These are phyloP conservation scores for Cenchrus purpureus DNA, from an alignment of 176 grass and related monocot genomes.

Conservation along the genomic window DNA sequence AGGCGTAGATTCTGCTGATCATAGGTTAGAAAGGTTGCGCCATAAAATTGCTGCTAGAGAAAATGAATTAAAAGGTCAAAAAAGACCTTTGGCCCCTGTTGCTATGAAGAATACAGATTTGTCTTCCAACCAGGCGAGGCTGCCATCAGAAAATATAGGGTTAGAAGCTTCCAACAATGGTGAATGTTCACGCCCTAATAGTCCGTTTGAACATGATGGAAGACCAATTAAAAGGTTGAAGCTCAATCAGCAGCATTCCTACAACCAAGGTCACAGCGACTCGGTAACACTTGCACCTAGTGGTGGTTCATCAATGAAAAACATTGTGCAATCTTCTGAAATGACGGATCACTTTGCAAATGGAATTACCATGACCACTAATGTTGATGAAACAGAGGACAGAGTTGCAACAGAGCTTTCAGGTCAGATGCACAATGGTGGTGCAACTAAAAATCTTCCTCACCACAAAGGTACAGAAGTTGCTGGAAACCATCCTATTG, in stretches of 20 bases:
- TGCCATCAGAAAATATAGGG: conserved; percentile 44
- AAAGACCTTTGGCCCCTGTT: conserved; percentile 47
- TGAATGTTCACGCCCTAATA: conserved; percentile 39
- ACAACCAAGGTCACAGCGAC: conserved; percentile 48
- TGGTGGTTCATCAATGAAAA: conserved; percentile 41
- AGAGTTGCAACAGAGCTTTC: conserved; percentile 23
- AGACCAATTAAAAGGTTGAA: conserved; percentile 63
- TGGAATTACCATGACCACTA: conserved; percentile 32
- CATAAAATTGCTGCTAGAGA: conserved; percentile 85
- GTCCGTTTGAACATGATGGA: conserved; percentile 36
- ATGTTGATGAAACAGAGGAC: conserved; percentile 40
- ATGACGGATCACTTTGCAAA: conserved; percentile 48
- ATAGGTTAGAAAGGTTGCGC: conserved; percentile 74
- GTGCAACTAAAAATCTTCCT: conserved; percentile 35
- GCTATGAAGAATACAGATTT: conserved; percentile 35
- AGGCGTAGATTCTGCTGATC: conserved; percentile 51
- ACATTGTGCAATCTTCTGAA: conserved; percentile 50
- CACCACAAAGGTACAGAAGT: conserved; percentile 31
- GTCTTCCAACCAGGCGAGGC: conserved; percentile 37
- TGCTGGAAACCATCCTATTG: conserved; percentile 31
- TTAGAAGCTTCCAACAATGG: conserved; percentile 45
- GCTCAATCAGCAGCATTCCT: conserved; percentile 42
- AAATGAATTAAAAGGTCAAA: conserved; percentile 84
- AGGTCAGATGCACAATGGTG: conserved; percentile 26
- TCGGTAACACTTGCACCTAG: conserved; percentile 40